Conservation (phyloP, 1,139 yeast species). For the Maudiozyma humilis region DNA sequence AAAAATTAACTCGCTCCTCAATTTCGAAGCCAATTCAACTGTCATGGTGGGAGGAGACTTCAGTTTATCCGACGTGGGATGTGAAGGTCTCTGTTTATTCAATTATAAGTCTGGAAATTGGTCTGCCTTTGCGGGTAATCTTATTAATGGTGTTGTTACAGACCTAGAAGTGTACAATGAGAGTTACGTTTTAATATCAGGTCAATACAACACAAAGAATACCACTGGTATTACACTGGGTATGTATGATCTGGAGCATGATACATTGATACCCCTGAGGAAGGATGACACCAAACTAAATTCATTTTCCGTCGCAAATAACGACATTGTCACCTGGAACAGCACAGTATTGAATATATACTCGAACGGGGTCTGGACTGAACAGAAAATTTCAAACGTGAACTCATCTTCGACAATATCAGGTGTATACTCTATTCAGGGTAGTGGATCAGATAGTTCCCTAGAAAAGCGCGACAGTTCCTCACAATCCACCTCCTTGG, state of each 20-base stretch:
- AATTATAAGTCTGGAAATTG: conserved; percentile 49
- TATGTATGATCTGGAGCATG: conserved; percentile 13
- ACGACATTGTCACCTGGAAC: conserved; percentile 19
- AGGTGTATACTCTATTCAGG: conserved; percentile 7
- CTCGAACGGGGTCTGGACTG: conserved; percentile 12
- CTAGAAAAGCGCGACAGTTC: conserved; percentile 10
- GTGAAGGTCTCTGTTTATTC: conserved; percentile 62
- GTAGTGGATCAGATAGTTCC: neutral
- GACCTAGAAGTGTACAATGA: conserved; percentile 46
- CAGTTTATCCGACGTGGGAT: conserved; percentile 49
- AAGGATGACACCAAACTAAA: conserved; percentile 9
- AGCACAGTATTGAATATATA: conserved; percentile 12
- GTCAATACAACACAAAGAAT: conserved; percentile 37
- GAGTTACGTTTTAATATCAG: conserved; percentile 51
- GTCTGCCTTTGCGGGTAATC: conserved; percentile 38
- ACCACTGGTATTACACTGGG: conserved; percentile 16
- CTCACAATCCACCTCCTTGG: conserved; percentile 4
- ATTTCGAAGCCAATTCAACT: conserved; percentile 42
- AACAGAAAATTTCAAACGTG: conserved; percentile 9
- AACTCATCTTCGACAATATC: conserved; percentile 9
- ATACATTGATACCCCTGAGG: conserved; percentile 9
- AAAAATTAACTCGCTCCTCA: conserved; percentile 45
- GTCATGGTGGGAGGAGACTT: conserved; percentile 76
- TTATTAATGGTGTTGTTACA: conserved; percentile 47
- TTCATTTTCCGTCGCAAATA: conserved; percentile 13